Conservation (phyloP, 2,329 filamentous ascomycete species). For the Diaporthe nobilis region DNA sequence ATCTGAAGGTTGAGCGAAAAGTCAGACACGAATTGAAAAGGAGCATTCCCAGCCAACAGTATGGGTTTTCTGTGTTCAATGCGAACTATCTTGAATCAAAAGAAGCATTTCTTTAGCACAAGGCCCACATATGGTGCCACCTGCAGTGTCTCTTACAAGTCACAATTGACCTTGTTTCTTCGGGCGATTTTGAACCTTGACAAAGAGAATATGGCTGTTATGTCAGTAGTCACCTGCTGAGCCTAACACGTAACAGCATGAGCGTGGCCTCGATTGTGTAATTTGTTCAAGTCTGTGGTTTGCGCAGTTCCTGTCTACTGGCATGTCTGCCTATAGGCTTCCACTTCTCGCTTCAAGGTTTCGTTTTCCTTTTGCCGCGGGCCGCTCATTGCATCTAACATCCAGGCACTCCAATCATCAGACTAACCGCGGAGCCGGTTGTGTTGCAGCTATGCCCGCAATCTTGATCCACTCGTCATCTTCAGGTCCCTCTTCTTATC, state of each 20-base stretch:
- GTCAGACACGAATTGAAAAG: background rate
- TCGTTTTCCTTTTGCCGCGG: background rate
- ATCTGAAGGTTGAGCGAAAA: conserved; percentile 50
- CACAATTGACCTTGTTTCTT: background rate
- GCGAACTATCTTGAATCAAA: background rate
- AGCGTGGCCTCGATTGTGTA: background rate
- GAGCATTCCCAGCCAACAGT: background rate
- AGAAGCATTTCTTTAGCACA: background rate
- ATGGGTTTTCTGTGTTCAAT: background rate
- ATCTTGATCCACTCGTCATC: background rate
- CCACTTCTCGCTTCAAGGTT: background rate
- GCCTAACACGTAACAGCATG: background rate
- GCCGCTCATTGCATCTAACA: background rate
- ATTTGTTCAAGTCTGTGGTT: background rate
- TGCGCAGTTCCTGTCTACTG: background rate
- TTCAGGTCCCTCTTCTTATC: conserved; percentile 42
- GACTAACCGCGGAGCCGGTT: background rate
- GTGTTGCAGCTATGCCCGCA: conserved; percentile 12
- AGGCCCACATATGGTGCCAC: background rate
- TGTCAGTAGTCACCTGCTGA: background rate
- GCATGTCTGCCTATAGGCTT: background rate
- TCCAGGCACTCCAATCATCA: background rate
- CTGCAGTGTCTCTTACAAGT: background rate
- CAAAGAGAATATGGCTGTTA: background rate
- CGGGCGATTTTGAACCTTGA: background rate